Base-by-base conservation (phyloP, 495 filamentous ascomycete genomes). In the Tuber calosporum region DNA sequence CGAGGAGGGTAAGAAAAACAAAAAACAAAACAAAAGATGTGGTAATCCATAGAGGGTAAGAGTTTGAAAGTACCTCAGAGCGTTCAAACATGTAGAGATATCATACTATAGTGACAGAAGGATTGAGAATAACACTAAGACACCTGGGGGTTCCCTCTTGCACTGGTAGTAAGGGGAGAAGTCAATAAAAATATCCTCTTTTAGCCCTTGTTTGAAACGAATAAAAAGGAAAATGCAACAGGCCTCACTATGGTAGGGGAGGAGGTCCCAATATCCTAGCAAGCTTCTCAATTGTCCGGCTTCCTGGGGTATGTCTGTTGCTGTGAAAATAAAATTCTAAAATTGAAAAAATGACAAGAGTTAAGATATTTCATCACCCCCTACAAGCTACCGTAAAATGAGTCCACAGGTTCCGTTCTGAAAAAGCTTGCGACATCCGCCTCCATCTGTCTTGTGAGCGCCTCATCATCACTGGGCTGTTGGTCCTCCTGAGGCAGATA, bases 341-440 rank as follows among this genome's bases (percentile, higher is more conserved):
- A 74, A 20, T 8, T 62, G 20, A 67, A 43, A 30, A 11, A 4
- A 41, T n/a, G n/a, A n/a, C n/a, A n/a, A 67, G 43, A 13, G 15
- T 40, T 40, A 19, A 53, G 20, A 26, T 20, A 22, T 30, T 70
- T n/a, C 34, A 71, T 36, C 4, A 20, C 37, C n/a, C 67, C 38
- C 37, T 81, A 81, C 48, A 81, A 70, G 13, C 79, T 80, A n/a
- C 75, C 79, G 70, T 81, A 81, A 58, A 81, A 81, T 38, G 73
- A 80, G 43, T 78, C 79, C 15, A 72, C 79, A 26, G 79, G 42
- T 39, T 79, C 77, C 36, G 26, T 62, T 34, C 75, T 72, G 7
- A 78, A 71, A 37, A 81, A 81, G 66, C 79, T 78, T n/a, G 79
- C 79, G 6, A 77, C 79, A 76, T 81, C 79, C 58, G 77, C 69